phyloP scores from a whole-genome alignment of 2,329 filamentous ascomycete genomes.

The Fusarium annulatum region DNA sequence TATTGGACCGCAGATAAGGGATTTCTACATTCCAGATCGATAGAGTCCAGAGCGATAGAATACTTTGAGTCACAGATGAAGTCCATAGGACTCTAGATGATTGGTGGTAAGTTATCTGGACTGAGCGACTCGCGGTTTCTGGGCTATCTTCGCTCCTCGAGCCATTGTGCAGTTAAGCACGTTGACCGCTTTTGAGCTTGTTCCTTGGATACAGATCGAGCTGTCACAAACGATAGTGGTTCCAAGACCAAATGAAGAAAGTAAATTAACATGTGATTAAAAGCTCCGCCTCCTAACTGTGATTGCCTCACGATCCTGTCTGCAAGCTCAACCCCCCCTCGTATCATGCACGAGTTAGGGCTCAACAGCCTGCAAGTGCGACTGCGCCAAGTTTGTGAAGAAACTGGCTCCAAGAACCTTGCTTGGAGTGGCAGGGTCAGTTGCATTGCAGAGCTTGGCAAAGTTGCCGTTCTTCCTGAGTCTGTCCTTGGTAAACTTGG shows the following conservation, averaged over 20 bases:
- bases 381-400: constrained; percentile 57
- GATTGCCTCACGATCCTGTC: not conserved
- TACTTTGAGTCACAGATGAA: not conserved
- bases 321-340: not conserved
- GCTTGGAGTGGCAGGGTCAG: constrained; percentile 52
- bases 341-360: not conserved
- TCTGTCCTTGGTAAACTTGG: constrained; percentile 45
- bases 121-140: no score
- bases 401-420: constrained; percentile 61
- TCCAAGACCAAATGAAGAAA: not conserved
- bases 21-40: not conserved
- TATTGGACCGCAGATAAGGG: not conserved
- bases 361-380: constrained; percentile 46
- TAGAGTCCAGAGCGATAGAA: not conserved
- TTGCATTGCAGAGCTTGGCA: constrained; percentile 60
- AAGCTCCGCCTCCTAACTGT: not conserved
- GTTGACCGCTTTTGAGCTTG: not conserved
- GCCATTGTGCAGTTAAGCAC: not conserved
- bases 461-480: constrained; percentile 60
- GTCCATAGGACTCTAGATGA: not conserved
- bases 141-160: no score
- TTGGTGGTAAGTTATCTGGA: no score
- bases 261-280: not conserved
- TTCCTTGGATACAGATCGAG: not conserved
- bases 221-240: not conserved